Percentiles rank a stretch among this genome's conserved stretches.
Conservation (phyloP, 169 alveolate genomes). For the Cryptosporidium canis region DNA sequence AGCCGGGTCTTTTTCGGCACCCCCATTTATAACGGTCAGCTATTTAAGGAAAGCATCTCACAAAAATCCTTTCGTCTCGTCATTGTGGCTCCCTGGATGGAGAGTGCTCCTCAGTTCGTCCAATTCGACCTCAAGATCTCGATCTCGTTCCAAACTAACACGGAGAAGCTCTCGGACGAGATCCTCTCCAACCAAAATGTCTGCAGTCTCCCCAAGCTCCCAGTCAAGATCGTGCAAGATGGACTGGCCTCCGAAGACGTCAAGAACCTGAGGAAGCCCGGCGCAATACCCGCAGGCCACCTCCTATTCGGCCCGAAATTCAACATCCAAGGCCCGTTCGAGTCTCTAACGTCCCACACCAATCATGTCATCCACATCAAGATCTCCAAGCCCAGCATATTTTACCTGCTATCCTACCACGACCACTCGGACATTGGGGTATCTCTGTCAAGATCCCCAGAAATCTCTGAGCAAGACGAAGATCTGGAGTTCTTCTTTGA, state of each 20-base stretch:
- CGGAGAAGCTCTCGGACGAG: background rate
- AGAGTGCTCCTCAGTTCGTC: background rate
- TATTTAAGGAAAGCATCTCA: slow-evolving; percentile 48
- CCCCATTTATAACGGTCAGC: slow-evolving; percentile 58
- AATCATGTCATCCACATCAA: background rate
- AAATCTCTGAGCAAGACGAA: slow-evolving; percentile 24
- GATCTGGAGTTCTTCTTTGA: slow-evolving; percentile 45
- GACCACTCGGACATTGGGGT: slow-evolving; percentile 64
- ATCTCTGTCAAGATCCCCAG: slow-evolving; percentile 10
- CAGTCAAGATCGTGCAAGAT: slow-evolving; percentile 18
- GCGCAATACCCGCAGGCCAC: background rate
- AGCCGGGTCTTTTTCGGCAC: slow-evolving; percentile 53
- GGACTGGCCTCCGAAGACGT: slow-evolving; percentile 8
- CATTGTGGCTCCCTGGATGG: slow-evolving; percentile 40
- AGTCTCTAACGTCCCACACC: slow-evolving; percentile 16
- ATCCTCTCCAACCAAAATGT: slow-evolving; percentile 7
- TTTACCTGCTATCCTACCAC: slow-evolving; percentile 36
- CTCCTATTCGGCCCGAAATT: background rate
- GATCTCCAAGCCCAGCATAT: slow-evolving; percentile 36
- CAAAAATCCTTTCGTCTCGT: slow-evolving; percentile 42
- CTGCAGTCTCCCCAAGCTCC: slow-evolving; percentile 13
- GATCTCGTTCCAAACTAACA: slow-evolving; percentile 18
- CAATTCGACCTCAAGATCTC: slow-evolving; percentile 47
- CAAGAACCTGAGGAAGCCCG: slow-evolving; percentile 16
- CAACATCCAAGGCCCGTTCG: slow-evolving; percentile 17